A percentile compares a stretch with the other conserved stretches of the same genome.
These are phyloP conservation scores for Aeminium ludgeri DNA, from an alignment of 495 filamentous ascomycete species.

Conservation along the genomic window DNA sequence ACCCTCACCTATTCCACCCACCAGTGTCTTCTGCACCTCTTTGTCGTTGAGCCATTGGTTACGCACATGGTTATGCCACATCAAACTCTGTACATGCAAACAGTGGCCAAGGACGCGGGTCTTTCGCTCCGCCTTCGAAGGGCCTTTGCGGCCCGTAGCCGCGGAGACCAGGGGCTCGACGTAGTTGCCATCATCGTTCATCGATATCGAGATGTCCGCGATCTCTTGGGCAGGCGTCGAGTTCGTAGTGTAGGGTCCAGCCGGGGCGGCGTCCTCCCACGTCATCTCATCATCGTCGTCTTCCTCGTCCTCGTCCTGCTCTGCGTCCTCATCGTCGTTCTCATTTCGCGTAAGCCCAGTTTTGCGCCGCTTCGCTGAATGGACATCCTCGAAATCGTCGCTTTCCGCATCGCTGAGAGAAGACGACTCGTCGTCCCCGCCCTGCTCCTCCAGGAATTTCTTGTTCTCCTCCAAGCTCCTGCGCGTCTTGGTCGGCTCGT, in stretches of 20 bases:
- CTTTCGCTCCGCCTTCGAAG: slow-evolving; percentile 63
- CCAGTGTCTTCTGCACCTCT: slow-evolving; percentile 58
- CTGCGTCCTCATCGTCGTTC: slow-evolving; percentile 16
- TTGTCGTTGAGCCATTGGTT: slow-evolving; percentile 75
- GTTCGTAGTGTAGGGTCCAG: slow-evolving; percentile 20
- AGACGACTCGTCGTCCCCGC: slow-evolving; percentile 39
- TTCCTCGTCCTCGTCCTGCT: slow-evolving; percentile 32
- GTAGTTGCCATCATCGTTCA: slow-evolving; percentile 12
- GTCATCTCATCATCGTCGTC: slow-evolving; percentile 55
- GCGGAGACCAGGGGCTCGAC: slow-evolving; percentile 8
- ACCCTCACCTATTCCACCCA: slow-evolving; percentile 48
- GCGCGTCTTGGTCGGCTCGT: slow-evolving; percentile 33
- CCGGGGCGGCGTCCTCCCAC: slow-evolving; percentile 69
- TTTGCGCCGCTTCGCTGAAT: slow-evolving; percentile 12
- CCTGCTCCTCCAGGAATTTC: slow-evolving; percentile 30
- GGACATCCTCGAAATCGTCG: slow-evolving; percentile 48
- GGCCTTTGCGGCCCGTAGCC: slow-evolving; percentile 50
- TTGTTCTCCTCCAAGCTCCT: slow-evolving; percentile 35
- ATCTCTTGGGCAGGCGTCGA: slow-evolving; percentile 3
- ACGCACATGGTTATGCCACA: slow-evolving; percentile 76
- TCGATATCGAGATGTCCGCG: slow-evolving; percentile 10
- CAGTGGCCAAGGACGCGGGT: slow-evolving; percentile 66
- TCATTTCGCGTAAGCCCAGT: slow-evolving; percentile 8
- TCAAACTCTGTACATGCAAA: slow-evolving; percentile 72
- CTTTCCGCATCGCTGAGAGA: slow-evolving; percentile 41